Evolutionary conservation across 805 yeast species (phyloP).

Genomic region (Maudiozyma pseudohumilis): DNA sequence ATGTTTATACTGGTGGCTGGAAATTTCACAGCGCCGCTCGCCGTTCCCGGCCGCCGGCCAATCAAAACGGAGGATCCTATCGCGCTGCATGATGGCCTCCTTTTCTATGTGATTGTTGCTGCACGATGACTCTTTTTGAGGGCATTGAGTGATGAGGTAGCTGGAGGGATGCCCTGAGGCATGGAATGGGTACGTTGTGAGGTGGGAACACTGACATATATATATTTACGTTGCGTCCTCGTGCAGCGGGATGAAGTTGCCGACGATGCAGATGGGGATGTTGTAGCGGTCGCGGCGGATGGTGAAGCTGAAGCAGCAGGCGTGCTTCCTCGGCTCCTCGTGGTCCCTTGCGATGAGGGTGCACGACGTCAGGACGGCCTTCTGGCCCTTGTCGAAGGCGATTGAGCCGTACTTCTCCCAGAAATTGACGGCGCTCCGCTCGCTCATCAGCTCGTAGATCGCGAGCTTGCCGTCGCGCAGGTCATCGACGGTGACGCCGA

Average conservation of each 20-base stretch:
- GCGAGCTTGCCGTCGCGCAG: constrained; percentile 86
- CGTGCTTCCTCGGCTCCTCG: constrained; percentile 46
- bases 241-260: constrained; percentile 70
- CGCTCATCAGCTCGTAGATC: constrained; percentile 88
- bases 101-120: too few relatives aligned
- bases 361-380: constrained; percentile 89
- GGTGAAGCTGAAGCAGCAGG: constrained; percentile 91
- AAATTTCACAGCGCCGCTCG: too few relatives aligned
- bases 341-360: constrained; percentile 78
- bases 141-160: too few relatives aligned
- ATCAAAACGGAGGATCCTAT: too few relatives aligned
- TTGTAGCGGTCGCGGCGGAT: constrained; percentile 86
- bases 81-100: too few relatives aligned
- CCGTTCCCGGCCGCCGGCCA: too few relatives aligned
- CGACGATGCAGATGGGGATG: constrained; percentile 92
- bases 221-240: neutral
- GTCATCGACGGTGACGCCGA: constrained; percentile 83
- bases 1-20: too few relatives aligned
- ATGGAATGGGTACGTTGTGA: neutral
- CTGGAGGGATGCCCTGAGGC: too few relatives aligned
- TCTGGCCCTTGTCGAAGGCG: constrained; percentile 92
- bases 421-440: constrained; percentile 90
- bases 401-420: constrained; percentile 97
- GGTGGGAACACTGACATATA: neutral
- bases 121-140: too few relatives aligned